Evolutionary conservation across 257 asterid genomes (phyloP), one percentile per base, ranked within the genome.

Genomic region (Parsonsia alboflavescens): DNA sequence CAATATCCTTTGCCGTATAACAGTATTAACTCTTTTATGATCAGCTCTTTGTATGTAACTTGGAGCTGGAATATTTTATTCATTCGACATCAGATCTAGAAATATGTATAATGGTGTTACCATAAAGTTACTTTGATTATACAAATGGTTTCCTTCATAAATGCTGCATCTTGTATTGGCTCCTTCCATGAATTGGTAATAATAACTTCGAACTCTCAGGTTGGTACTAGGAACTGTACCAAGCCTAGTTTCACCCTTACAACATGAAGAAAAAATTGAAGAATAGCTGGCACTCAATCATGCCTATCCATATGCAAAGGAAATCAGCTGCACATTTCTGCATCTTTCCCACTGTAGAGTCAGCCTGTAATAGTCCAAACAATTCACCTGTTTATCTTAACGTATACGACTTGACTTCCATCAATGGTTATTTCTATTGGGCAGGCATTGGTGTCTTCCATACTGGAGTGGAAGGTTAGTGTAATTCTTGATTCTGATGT

Each of bases 371-470:
- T 70, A 79, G 84, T 73, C 84, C 88, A 26, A 84, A 87, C 36
- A 77, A 79, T 44, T 69, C 86, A 44, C 91, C 95, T 10, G 92
- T 93, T 76, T 93, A 84, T 85, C 93, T 93, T 56, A 93, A 93
- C 66, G 92, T 93, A 22, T 91, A 93, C 11, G 98, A 93, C 67
- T 81, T 93, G 87, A 88, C 96, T 59, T 82, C 91, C 15, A 44
- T 80, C 58, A 93, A 91, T 74, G 93, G 92, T 77, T 93, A 88
- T 66, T 68, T 91, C 75, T 91, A 85, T 76, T 93, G 98, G 98
- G 96, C 96, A 73, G 98, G 98, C 57, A 70, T 93, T 71, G 97
- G 98, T 10, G 84, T 87, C 78, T 93, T 91, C 80, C 98, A 93
- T 85, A 87, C 97, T 19, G 98, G 96, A n/a, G 84, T 93, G 15